A percentile compares a stretch with the other conserved stretches of the same genome.
Conservation (phyloP, 1,139 yeast genomes). For the Candida sp. region DNA sequence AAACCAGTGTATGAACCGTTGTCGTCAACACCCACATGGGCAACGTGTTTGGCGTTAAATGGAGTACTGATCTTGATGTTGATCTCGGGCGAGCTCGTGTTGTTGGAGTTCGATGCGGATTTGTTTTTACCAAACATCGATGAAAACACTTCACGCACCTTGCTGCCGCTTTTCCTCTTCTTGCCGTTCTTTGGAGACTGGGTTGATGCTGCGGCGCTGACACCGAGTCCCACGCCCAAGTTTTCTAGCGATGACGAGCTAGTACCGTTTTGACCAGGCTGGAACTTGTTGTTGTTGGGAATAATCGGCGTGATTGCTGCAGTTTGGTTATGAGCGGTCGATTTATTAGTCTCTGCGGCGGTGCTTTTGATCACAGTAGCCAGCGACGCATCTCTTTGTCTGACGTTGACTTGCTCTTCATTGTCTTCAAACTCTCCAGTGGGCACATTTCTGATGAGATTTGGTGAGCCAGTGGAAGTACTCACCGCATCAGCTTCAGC, state of each 20-base stretch:
- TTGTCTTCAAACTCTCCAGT: background rate
- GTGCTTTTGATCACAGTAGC: background rate
- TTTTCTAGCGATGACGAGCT: slow-evolving; percentile 29
- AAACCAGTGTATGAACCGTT: slow-evolving; percentile 91
- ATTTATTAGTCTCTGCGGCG: slow-evolving; percentile 2
- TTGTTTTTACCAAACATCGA: slow-evolving; percentile 45
- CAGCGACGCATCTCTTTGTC: background rate
- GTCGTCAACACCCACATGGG: slow-evolving; percentile 92
- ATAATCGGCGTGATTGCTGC: slow-evolving; percentile 40
- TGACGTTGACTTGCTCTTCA: background rate
- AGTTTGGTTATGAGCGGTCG: slow-evolving; percentile 28
- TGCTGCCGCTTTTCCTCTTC: slow-evolving; percentile 37
- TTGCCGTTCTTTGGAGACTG: slow-evolving; percentile 20
- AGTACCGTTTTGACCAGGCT: background rate
- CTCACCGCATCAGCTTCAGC: slow-evolving; percentile 14
- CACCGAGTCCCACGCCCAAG: slow-evolving; percentile 26
- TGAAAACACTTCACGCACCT: slow-evolving; percentile 45
- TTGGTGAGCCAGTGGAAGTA: slow-evolving; percentile 14
- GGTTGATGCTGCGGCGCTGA: background rate
- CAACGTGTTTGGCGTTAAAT: slow-evolving; percentile 86
- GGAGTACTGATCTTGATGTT: slow-evolving; percentile 84
- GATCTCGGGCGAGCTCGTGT: slow-evolving; percentile 27
- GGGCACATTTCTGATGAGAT: slow-evolving; percentile 25
- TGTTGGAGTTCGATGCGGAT: slow-evolving; percentile 13
- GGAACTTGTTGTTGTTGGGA: slow-evolving; percentile 16